Evolutionary conservation across 1,284 basidiomycete genomes (phyloP), one percentile per base, ranked within the genome.

Genomic region (Ceratobasidium sp.): DNA sequence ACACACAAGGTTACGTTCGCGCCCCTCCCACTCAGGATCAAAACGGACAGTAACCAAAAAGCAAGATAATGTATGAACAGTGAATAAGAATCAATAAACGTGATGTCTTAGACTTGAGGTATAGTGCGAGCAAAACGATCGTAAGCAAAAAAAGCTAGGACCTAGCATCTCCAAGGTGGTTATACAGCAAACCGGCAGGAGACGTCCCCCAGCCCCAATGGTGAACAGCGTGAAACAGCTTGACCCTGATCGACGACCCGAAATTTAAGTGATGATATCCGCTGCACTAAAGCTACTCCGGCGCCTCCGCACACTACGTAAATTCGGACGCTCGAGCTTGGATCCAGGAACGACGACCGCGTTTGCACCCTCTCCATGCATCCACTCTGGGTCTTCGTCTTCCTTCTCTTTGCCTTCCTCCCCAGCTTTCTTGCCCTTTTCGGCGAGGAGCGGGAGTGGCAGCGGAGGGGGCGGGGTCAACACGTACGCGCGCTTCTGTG

Each of bases 271-370:
- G 72, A 92, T 84, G 40, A 93, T 86, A 77, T 94, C 89, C 8
- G 89, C 89, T 69, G 87, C 82, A 76, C 91, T 91, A 78, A 93
- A 93, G 74, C 91, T 92, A 75, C 91, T 92, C 70, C 91, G 81
- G 75, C 91, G 80, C 71, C 90, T 82, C 73, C 91, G 83, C 38
- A 91, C 84, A 65, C 82, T 87, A 67, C 89, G 82, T 73, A 91
- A 77, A 1, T 87, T 86, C 15, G 91, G 90, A 53, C 91, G 83
- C 73, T 86, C 87, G 2, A 85, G 82, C 77, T 90, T 91, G 29
- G 85, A 84, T 17, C 83, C 85, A 22, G 88, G 86, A 15, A 86
- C 84, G 25, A 90, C 88, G 25, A 90, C 86, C 3, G 86, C 84
- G 13, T 54, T 65, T 13, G 70, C 79, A 0, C 85, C 82, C 74